A percentile compares a stretch with the other conserved stretches of the same genome.
These are phyloP conservation scores for Coemansia sp. DNA, from an alignment of 192 early-diverging fungal genomes.

Conservation along the genomic window DNA sequence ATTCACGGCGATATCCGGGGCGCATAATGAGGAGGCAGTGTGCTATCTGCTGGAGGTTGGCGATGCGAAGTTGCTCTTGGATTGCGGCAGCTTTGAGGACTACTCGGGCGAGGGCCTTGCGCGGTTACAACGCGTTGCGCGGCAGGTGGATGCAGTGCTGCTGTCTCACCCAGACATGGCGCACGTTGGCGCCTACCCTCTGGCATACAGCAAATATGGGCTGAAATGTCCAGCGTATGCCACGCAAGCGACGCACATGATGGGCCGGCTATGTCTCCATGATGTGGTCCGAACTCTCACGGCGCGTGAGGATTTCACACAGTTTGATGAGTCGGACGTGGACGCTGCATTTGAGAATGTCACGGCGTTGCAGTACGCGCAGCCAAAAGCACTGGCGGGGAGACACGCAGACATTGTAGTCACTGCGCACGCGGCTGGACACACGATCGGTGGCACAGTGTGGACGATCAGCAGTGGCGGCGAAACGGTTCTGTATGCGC, in stretches of 20 bases:
- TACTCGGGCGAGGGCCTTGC: constrained; percentile 71
- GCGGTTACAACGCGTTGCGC: constrained; percentile 74
- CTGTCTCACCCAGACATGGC: constrained; percentile 85
- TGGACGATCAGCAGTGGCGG: constrained; percentile 96
- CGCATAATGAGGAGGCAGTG: constrained; percentile 77
- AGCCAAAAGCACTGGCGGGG: constrained; percentile 73
- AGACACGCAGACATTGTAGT: constrained; percentile 75
- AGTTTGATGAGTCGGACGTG: constrained; percentile 78
- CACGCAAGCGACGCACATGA: constrained; percentile 87
- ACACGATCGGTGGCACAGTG: constrained; percentile 92
- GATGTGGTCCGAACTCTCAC: constrained; percentile 74
- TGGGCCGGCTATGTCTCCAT: constrained; percentile 81
- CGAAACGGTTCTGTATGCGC: constrained; percentile 91
- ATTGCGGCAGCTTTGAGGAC: constrained; percentile 87
- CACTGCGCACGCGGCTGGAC: constrained; percentile 89
- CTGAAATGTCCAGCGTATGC: constrained; percentile 85
- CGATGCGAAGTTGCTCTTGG: constrained; percentile 87
- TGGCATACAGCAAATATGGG: constrained; percentile 74
- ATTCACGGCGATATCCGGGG: constrained; percentile 86
- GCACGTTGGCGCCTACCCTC: constrained; percentile 84
- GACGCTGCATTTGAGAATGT: constrained; percentile 83
- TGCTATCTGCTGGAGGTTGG: constrained; percentile 93
- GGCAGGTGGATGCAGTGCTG: constrained; percentile 85
- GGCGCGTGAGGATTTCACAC: constrained; percentile 68
- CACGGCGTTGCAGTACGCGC: constrained; percentile 78